Percentiles rank a stretch among this genome's conserved stretches.
These are phyloP conservation scores for Yamadazyma aaseri DNA, from an alignment of 1,139 yeast species.

Conservation along the genomic window DNA sequence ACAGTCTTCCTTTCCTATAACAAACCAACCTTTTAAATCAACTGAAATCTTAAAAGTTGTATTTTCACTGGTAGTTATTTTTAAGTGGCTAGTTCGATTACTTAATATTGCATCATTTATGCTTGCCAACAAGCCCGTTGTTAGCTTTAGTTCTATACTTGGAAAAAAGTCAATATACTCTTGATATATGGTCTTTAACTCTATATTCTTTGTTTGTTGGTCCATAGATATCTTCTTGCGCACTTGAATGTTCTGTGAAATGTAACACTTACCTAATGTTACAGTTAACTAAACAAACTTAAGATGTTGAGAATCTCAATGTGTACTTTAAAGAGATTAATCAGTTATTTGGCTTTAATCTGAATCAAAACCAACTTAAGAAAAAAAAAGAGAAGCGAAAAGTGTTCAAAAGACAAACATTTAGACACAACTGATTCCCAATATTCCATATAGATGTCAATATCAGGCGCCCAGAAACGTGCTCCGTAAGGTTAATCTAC, in stretches of 20 bases:
- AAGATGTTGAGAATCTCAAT: too few relatives aligned
- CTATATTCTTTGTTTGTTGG: constrained; percentile 18
- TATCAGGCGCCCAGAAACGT: constrained; percentile 62
- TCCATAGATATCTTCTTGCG: too few relatives aligned
- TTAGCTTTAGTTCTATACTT: constrained; percentile 17
- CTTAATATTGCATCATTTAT: constrained; percentile 9
- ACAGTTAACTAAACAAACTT: too few relatives aligned
- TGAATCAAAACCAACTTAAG: too few relatives aligned
- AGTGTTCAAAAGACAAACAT: constrained; percentile 22
- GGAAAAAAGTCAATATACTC: constrained; percentile 33
- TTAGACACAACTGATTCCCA: constrained; percentile 60
- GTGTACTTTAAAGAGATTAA: too few relatives aligned
- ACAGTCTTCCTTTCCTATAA: constrained; percentile 11
- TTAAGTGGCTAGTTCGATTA: constrained; percentile 11
- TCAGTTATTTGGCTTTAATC: too few relatives aligned
- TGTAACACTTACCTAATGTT: too few relatives aligned
- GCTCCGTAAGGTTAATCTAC: constrained; percentile 47
- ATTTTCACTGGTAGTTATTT: constrained; percentile 9
- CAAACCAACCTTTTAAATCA: constrained; percentile 35
- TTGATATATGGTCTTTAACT: constrained; percentile 22
- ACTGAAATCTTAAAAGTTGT: constrained; percentile 27
- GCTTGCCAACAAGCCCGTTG: constrained; percentile 3
- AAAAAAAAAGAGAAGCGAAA: too few relatives aligned
- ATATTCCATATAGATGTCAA: constrained; percentile 47
- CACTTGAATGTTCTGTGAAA: too few relatives aligned